Evolutionary conservation across 805 yeast genomes (phyloP).

Genomic region (Hanseniaspora lachancei): DNA sequence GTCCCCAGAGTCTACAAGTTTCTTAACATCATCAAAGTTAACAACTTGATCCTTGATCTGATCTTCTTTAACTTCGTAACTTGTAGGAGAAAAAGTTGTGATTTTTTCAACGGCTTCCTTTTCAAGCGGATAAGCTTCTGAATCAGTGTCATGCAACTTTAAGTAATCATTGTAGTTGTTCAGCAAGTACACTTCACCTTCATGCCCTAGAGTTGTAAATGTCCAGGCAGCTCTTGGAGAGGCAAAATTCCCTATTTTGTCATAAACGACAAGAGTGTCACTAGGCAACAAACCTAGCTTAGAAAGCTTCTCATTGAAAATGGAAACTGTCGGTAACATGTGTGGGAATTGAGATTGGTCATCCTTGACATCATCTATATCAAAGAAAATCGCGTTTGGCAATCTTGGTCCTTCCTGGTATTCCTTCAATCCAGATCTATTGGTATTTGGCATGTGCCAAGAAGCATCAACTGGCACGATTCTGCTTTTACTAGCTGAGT

Average conservation of each 20-base stretch:
- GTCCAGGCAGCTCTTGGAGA: slow-evolving; percentile 92
- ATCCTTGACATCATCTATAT: slow-evolving; percentile 59
- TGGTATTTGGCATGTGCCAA: slow-evolving; percentile 79
- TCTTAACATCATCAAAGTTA: slow-evolving; percentile 50
- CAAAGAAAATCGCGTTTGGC: slow-evolving; percentile 59
- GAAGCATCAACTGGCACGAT: slow-evolving; percentile 68
- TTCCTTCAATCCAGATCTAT: slow-evolving; percentile 47
- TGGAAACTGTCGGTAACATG: slow-evolving; percentile 60
- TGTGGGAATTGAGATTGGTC: slow-evolving; percentile 61
- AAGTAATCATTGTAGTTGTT: slow-evolving; percentile 54
- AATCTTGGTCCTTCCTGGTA: slow-evolving; percentile 43
- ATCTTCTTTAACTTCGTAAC: slow-evolving; percentile 28
- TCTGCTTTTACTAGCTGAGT: slow-evolving; percentile 18
- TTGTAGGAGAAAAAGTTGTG: slow-evolving; percentile 17
- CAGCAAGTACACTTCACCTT: slow-evolving; percentile 45
- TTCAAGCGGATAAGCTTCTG: slow-evolving; percentile 25
- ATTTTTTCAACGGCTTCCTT: slow-evolving; percentile 31
- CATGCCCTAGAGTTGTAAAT: slow-evolving; percentile 64
- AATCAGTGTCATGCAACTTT: background rate
- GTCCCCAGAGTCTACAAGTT: slow-evolving; percentile 39
- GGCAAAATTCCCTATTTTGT: slow-evolving; percentile 70
- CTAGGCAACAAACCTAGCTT: slow-evolving; percentile 41
- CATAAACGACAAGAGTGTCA: slow-evolving; percentile 69
- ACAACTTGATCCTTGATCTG: slow-evolving; percentile 40
- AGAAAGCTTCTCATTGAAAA: slow-evolving; percentile 42